Evolutionary conservation across 345 rosid genomes (phyloP).

Genomic region (Moricandia moricandioides): DNA sequence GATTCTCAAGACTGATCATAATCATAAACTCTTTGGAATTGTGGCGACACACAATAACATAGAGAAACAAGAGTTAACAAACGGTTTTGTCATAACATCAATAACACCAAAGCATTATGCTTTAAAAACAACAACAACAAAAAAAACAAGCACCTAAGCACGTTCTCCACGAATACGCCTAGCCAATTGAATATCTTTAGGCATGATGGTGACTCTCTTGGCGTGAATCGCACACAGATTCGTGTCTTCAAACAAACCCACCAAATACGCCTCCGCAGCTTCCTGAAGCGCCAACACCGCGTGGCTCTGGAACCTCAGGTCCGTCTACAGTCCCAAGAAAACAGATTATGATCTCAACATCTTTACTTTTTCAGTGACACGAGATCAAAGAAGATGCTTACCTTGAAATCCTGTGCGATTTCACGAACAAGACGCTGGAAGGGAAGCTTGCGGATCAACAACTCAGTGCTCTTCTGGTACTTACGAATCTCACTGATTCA

Average conservation of each 20-base stretch:
- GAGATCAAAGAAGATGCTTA: not conserved
- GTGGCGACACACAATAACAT: not conserved
- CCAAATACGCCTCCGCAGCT: slow-evolving; percentile 69
- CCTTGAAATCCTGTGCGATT: slow-evolving; percentile 69
- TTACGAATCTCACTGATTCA: slow-evolving; percentile 50
- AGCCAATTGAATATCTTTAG: slow-evolving; percentile 63
- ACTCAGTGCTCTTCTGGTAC: slow-evolving; percentile 67
- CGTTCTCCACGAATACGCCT: slow-evolving; percentile 75
- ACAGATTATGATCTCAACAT: not conserved
- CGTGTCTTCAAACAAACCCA: slow-evolving; percentile 66
- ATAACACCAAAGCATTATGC: not conserved
- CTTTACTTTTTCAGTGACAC: not conserved
- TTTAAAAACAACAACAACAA: not conserved
- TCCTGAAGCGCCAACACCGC: slow-evolving; percentile 73
- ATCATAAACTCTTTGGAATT: not conserved
- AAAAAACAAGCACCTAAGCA: slow-evolving; percentile 36
- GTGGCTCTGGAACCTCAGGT: slow-evolving; percentile 75
- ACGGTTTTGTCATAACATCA: not conserved
- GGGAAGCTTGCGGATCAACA: slow-evolving; percentile 67
- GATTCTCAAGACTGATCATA: not conserved
- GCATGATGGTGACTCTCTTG: slow-evolving; percentile 73
- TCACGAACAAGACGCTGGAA: slow-evolving; percentile 76
- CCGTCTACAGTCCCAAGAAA: slow-evolving; percentile 39
- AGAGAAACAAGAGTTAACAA: not conserved
- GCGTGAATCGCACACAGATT: slow-evolving; percentile 62